These are phyloP conservation scores for Limonium bicolor DNA, from an alignment of 148 eudicot genomes.

Conservation along the genomic window DNA sequence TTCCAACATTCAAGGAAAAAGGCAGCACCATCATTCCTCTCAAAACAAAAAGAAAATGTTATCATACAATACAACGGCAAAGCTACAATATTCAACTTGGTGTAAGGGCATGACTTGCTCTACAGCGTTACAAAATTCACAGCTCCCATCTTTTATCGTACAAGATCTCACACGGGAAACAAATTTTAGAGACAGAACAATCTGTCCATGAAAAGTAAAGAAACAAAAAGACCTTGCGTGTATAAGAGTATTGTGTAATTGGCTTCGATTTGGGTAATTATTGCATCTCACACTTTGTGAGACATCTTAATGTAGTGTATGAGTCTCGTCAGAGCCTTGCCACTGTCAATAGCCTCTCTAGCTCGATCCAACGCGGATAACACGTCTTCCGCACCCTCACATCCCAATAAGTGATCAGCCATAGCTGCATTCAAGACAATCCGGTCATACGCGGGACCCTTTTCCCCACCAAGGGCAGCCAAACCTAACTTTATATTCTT, in stretches of 20 bases:
- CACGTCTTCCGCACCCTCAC: constrained; percentile 74
- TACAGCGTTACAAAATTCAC: no score
- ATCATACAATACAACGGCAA: no score
- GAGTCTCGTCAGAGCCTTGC: constrained; percentile 63
- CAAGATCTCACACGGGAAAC: no score
- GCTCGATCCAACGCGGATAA: constrained; percentile 66
- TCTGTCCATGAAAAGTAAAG: no score
- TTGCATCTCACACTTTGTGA: constrained; percentile 24
- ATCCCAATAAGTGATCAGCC: constrained; percentile 89
- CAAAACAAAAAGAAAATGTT: no score
- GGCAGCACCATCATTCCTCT: no score
- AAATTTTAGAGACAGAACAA: no score
- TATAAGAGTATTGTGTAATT: not conserved
- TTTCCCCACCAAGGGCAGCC: constrained; percentile 81
- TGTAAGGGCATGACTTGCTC: no score
- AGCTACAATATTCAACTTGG: no score
- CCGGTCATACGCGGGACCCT: constrained; percentile 91
- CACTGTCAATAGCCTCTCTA: constrained; percentile 88
- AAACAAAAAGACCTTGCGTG: no score
- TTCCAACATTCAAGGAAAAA: no score
- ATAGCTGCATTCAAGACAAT: constrained; percentile 75
- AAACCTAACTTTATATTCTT: constrained; percentile 86
- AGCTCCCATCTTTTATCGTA: no score
- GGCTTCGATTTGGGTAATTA: not conserved
- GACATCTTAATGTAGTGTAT: constrained; percentile 62